Conservation (phyloP, 805 yeast species). For the Yamadazyma akitaensis region DNA sequence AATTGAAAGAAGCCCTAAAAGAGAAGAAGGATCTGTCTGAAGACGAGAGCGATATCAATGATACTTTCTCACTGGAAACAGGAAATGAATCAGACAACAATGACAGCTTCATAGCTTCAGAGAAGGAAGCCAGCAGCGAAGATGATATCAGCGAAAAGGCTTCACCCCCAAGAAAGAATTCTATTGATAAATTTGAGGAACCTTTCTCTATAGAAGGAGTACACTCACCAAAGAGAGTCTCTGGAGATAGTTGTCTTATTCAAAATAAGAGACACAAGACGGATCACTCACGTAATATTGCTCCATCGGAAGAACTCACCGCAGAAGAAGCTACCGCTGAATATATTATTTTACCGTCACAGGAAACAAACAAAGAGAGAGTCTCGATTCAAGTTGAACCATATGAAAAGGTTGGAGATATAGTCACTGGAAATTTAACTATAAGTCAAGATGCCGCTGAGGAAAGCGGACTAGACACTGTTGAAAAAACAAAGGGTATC, state of each 20-base stretch:
- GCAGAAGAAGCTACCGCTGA: background rate
- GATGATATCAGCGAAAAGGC: background rate
- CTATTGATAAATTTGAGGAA: background rate
- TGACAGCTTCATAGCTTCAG: slow-evolving; percentile 7
- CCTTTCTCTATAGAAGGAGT: background rate
- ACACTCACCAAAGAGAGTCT: background rate
- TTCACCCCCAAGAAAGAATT: background rate
- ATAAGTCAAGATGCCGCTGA: too few relatives aligned
- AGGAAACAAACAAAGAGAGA: too few relatives aligned
- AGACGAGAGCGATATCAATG: slow-evolving; percentile 4
- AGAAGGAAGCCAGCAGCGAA: slow-evolving; percentile 2
- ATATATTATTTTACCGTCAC: background rate
- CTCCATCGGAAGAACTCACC: background rate
- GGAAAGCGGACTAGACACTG: background rate
- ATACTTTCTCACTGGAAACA: slow-evolving; percentile 12
- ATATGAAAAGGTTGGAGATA: too few relatives aligned
- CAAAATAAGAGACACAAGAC: background rate
- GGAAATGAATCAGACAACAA: slow-evolving; percentile 1
- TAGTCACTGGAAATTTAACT: too few relatives aligned
- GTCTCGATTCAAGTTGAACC: background rate
- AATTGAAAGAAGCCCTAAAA: background rate
- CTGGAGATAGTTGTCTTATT: background rate
- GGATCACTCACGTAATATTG: background rate
- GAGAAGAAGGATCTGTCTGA: slow-evolving; percentile 1
- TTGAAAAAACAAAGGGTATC: background rate